Evolutionary conservation across 495 filamentous ascomycete species (phyloP).

Genomic region (Xylaria castorea): DNA sequence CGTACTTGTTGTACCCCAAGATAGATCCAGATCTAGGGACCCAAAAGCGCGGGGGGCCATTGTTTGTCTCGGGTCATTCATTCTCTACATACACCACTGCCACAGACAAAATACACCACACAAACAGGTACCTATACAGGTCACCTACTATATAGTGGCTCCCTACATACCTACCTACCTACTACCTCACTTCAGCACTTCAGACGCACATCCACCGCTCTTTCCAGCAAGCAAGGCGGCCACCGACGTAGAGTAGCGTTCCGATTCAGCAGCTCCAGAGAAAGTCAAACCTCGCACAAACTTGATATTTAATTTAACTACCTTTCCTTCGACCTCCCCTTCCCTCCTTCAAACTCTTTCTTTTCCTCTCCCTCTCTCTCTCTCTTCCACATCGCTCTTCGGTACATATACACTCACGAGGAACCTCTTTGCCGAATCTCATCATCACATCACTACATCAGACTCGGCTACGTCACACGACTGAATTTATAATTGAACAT

Average conservation of each 20-base stretch:
- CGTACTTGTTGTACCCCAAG: constrained; percentile 18
- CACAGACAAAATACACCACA: constrained; percentile 17
- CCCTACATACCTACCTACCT: neutral
- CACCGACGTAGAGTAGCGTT: constrained; percentile 22
- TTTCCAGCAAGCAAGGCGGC: constrained; percentile 24
- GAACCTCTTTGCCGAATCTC: constrained; percentile 4
- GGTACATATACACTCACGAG: constrained; percentile 20
- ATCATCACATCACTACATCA: neutral
- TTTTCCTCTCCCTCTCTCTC: neutral
- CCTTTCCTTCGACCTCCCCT: constrained; percentile 1
- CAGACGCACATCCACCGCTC: constrained; percentile 31
- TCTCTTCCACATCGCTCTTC: constrained; percentile 22
- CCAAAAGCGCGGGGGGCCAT: constrained; percentile 25
- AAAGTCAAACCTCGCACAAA: constrained; percentile 28
- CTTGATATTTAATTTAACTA: constrained; percentile 23
- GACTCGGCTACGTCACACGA: neutral
- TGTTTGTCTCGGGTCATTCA: constrained; percentile 24
- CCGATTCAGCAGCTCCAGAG: constrained; percentile 16
- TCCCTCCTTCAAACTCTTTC: neutral
- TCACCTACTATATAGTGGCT: neutral
- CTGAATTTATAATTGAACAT: neutral
- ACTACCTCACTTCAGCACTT: constrained; percentile 3
- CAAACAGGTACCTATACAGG: constrained; percentile 17
- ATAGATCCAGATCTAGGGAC: constrained; percentile 23
- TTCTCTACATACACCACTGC: neutral